Conservation (phyloP, 768 basidiomycete species). For the Amanita molliuscula region DNA sequence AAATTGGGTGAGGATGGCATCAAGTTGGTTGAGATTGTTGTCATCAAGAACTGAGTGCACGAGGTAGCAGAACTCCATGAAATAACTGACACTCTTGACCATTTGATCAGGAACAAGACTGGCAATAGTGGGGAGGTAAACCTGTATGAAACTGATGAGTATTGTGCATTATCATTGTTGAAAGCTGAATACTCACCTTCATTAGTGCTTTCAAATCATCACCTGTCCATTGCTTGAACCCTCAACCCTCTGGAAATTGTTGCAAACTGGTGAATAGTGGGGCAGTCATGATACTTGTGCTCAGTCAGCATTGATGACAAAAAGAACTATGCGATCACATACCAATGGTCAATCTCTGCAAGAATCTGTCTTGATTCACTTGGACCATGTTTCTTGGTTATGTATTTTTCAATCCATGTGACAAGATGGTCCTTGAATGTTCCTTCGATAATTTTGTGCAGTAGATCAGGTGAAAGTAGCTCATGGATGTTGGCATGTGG, state of each 20-base stretch:
- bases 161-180: no score
- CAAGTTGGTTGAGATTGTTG: slow-evolving; percentile 10
- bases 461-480: slow-evolving; percentile 19
- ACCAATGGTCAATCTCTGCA: neutral
- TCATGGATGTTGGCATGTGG: slow-evolving; percentile 20
- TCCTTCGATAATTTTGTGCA: slow-evolving; percentile 26
- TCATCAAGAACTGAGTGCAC: slow-evolving; percentile 11
- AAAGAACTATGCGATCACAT: no score
- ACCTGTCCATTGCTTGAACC: no score
- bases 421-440: slow-evolving; percentile 29
- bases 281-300: no score
- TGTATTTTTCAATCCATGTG: slow-evolving; percentile 19
- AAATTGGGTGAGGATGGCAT: neutral
- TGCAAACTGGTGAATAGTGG: slow-evolving; percentile 17
- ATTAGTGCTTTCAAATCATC: no score
- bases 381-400: neutral
- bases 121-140: slow-evolving; percentile 17
- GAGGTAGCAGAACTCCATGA: slow-evolving; percentile 23
- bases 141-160: slow-evolving; percentile 13
- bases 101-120: slow-evolving; percentile 18
- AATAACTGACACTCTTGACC: slow-evolving; percentile 13
- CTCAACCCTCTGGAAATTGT: slow-evolving; percentile 10
- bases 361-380: neutral
- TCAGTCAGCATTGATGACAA: no score
- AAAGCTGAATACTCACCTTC: no score